These are phyloP conservation scores for Eucalyptus victrix DNA, from an alignment of 345 rosid species.

Conservation along the genomic window DNA sequence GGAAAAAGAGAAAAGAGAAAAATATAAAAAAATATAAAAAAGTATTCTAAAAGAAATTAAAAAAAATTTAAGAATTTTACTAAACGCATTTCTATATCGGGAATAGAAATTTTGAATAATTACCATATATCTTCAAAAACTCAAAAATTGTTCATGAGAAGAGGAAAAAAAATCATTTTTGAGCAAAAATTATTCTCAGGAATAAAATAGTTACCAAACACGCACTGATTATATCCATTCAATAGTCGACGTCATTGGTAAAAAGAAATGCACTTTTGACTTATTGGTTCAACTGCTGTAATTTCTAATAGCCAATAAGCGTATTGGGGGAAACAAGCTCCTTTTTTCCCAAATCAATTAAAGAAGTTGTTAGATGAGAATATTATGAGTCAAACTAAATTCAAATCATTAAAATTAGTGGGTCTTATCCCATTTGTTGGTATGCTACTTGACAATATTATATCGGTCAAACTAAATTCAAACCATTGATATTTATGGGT, in stretches of 20 bases:
- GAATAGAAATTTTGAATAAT: no score
- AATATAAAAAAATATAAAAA: no score
- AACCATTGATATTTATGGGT: not conserved
- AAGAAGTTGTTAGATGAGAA: not conserved
- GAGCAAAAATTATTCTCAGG: no score
- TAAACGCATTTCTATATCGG: rapidly evolving
- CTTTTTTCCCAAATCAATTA: not conserved
- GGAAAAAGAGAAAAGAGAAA: no score
- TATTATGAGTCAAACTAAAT: not conserved
- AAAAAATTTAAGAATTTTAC: no score
- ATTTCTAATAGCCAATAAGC: not conserved
- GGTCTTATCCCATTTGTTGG: not conserved
- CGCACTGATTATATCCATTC: rapidly evolving
- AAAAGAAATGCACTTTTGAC: not conserved
- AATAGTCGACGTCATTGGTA: not conserved
- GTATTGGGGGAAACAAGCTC: not conserved
- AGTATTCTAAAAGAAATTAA: no score
- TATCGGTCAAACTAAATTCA: not conserved
- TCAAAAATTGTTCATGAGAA: no score
- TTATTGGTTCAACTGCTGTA: not conserved
- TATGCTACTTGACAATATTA: not conserved
- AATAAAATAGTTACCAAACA: no score
- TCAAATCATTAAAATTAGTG: not conserved
- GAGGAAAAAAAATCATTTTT: no score
- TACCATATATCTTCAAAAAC: no score